Conservation (phyloP, 192 early-diverging fungal species). For the Funneliformis geosporum region DNA sequence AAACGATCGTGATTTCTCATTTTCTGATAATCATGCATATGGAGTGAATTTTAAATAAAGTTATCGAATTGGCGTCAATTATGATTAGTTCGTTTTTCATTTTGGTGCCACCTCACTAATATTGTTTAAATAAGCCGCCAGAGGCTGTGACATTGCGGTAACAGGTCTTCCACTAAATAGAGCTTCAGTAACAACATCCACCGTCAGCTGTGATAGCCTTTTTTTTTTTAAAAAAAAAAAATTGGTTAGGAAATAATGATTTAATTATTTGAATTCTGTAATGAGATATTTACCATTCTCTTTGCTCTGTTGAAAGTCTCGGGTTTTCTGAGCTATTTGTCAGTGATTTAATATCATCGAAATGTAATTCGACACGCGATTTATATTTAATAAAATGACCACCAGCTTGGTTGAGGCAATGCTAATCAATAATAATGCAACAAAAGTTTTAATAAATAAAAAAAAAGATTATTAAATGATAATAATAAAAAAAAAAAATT, state of each 20-base stretch:
- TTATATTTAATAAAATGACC: constrained; percentile 48
- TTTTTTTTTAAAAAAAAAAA: not conserved
- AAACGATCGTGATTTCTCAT: too few species aligned
- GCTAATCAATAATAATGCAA: constrained; percentile 31
- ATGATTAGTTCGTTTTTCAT: not conserved
- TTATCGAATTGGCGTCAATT: not conserved
- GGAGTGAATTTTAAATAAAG: too few species aligned
- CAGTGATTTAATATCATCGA: constrained; percentile 41
- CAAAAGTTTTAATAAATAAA: not conserved
- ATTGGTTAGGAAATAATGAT: not conserved
- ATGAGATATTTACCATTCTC: constrained; percentile 38
- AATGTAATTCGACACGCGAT: constrained; percentile 46
- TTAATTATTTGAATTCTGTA: not conserved
- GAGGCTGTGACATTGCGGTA: constrained; percentile 28
- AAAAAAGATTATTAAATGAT: not conserved
- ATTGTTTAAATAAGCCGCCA: constrained; percentile 25
- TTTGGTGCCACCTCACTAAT: constrained; percentile 2
- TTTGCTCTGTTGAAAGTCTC: constrained; percentile 37
- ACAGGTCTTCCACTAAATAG: constrained; percentile 46
- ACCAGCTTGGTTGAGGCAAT: constrained; percentile 50
- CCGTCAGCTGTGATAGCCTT: constrained; percentile 47
- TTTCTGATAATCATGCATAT: too few species aligned
- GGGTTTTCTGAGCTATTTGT: constrained; percentile 43
- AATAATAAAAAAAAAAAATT: not conserved
- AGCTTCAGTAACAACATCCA: constrained; percentile 48